These are phyloP conservation scores for Pycnococcus provasolii DNA, from an alignment of 139 green algal genomes.

Conservation along the genomic window DNA sequence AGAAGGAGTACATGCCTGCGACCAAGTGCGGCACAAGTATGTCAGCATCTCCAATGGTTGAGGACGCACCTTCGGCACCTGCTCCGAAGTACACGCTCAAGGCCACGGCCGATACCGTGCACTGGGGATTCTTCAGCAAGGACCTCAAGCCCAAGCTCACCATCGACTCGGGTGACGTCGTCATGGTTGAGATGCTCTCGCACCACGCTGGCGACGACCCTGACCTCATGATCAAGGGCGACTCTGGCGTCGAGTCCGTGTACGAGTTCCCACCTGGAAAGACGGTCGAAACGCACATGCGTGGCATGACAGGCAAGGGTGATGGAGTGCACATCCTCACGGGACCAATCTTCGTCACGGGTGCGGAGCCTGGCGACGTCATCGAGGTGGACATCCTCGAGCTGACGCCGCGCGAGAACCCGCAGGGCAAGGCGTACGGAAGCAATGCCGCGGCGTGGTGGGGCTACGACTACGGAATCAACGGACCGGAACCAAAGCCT, in stretches of 20 bases:
- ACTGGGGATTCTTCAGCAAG: constrained; percentile 12
- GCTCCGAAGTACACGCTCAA: no score
- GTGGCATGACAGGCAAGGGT: constrained; percentile 35
- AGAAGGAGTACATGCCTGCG: no score
- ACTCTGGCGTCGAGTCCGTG: constrained; percentile 41
- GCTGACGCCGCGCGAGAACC: constrained; percentile 42
- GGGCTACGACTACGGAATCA: constrained; percentile 44
- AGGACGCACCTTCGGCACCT: no score
- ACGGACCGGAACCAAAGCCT: constrained; percentile 4
- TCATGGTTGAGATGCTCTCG: constrained; percentile 46
- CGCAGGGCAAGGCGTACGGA: constrained; percentile 24
- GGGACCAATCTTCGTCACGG: constrained; percentile 43
- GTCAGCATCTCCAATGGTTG: no score
- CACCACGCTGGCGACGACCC: constrained; percentile 43
- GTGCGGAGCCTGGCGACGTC: constrained; percentile 43
- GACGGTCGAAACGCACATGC: constrained; percentile 5
- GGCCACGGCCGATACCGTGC: background rate
- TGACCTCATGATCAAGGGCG: constrained; percentile 49
- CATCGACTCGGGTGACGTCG: constrained; percentile 27
- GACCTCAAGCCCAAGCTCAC: background rate
- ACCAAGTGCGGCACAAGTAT: no score
- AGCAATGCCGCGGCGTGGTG: constrained; percentile 46
- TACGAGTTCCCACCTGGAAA: background rate
- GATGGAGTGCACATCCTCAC: constrained; percentile 53
- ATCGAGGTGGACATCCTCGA: constrained; percentile 39